phyloP scores from a whole-genome alignment of 768 basidiomycete genomes.

The Galerina sulciceps region DNA sequence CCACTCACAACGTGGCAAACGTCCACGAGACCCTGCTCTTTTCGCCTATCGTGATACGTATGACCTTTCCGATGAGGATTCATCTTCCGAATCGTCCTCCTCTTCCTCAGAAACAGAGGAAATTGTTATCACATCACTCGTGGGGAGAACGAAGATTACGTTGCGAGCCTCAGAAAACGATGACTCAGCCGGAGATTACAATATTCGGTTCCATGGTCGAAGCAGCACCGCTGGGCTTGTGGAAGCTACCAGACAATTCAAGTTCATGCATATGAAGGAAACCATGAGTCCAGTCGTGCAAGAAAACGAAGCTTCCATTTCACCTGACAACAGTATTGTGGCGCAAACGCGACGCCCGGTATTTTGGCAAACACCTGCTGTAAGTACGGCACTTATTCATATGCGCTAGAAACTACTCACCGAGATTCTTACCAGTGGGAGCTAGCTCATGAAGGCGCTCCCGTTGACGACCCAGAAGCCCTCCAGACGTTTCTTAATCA shows the following conservation, averaged over 20 bases:
- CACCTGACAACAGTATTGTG: constrained; percentile 25
- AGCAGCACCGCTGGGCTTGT: constrained; percentile 62
- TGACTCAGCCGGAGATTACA: constrained; percentile 36
- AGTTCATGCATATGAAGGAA: constrained; percentile 52
- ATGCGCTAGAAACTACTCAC: background rate
- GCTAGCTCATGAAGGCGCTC: constrained; percentile 51
- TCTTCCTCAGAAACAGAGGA: constrained; percentile 38
- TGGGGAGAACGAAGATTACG: constrained; percentile 40
- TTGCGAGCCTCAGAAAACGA: constrained; percentile 37
- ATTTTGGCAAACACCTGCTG: constrained; percentile 64
- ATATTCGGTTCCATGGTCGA: constrained; percentile 64
- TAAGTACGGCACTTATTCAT: constrained; percentile 32
- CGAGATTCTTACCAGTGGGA: constrained; percentile 54
- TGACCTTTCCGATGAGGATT: constrained; percentile 27
- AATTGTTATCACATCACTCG: constrained; percentile 33
- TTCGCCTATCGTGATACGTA: constrained; percentile 9
- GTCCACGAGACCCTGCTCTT: constrained; percentile 11
- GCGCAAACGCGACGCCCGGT: constrained; percentile 41
- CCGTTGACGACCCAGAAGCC: constrained; percentile 31
- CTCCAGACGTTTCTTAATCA: constrained; percentile 38
- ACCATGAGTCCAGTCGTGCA: constrained; percentile 8
- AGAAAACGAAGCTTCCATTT: constrained; percentile 10
- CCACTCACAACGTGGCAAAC: constrained; percentile 22
- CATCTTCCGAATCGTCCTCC: constrained; percentile 22
- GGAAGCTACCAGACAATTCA: constrained; percentile 55